Base-by-base conservation (phyloP, 495 filamentous ascomycete species). In the Daldinia bambusicola region DNA sequence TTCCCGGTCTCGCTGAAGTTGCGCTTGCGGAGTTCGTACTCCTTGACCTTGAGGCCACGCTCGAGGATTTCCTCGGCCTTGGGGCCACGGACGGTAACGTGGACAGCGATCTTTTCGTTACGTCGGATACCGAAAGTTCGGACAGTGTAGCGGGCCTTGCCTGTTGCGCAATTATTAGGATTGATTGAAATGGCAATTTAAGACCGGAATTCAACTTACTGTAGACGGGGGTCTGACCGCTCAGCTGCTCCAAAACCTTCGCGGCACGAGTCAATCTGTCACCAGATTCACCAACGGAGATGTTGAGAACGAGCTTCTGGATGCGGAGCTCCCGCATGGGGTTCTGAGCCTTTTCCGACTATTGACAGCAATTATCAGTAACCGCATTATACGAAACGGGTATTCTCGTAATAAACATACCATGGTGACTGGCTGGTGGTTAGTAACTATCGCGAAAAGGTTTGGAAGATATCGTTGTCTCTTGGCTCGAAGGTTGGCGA, bases 1-100 rank as follows among this genome's bases (percentile, higher is more conserved):
- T 99, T 98, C 77, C 95, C 95, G 76, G 95, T 97, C 89, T 97
- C 92, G 79, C 91, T 94, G 91, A 99, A 99, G 91, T 99, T 98
- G 84, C 91, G 89, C 91, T 97, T 97, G 84, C 92, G 89, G 69
- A 99, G 86, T 84, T 99, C 96, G 87, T 98, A 99, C 86, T 99
- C 95, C 93, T 99, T 99, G 89, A 99, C 96, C 90, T 98, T 98
- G 77, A 99, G 90, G 79, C 96, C 96, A 87, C 96, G 94, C 92
- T 99, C 96, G 79, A 99, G 90, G 79, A 99, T 99, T 85, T 99
- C 96, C 89, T 99, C 96, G 68, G 96, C 96, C 90, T 99, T 99
- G 85, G 96, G 93, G 76, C 96, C 96, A 80, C 96, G 95, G 85
- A 99, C 94, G 81, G 96, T 99, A 80, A 99, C 96, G 86, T 99